Percentiles rank a stretch among this genome's conserved stretches.
Conservation (phyloP, 495 filamentous ascomycete genomes). For the Cenococcum geophilum region DNA sequence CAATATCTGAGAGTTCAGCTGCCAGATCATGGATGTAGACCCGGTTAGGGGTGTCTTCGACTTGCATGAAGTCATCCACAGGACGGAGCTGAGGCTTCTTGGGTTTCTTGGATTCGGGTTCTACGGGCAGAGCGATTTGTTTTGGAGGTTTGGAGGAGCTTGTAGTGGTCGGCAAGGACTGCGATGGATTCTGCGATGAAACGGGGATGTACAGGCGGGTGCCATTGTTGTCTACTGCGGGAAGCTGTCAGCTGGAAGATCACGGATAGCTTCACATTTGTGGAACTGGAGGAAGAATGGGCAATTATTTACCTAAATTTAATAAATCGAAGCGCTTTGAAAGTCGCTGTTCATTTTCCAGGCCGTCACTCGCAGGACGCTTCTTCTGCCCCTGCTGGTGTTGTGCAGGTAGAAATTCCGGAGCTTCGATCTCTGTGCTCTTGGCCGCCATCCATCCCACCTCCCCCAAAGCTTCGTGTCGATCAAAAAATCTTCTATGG, state of each 20-base stretch:
- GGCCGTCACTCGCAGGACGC: slow-evolving; percentile 21
- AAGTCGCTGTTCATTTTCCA: slow-evolving; percentile 47
- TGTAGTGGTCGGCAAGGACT: not conserved
- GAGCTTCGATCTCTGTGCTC: slow-evolving; percentile 27
- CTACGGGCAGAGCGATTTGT: slow-evolving; percentile 27
- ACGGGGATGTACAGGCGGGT: slow-evolving; percentile 31
- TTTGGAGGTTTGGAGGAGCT: slow-evolving; percentile 32
- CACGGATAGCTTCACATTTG: not conserved
- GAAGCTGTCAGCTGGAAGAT: not conserved
- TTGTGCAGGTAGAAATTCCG: slow-evolving; percentile 8
- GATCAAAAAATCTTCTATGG: not conserved
- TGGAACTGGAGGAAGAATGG: slow-evolving; percentile 41
- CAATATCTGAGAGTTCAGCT: slow-evolving; percentile 67
- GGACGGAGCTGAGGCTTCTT: not conserved
- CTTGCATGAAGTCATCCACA: slow-evolving; percentile 64
- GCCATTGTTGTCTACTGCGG: slow-evolving; percentile 25
- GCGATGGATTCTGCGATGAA: not conserved
- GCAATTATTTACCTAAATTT: slow-evolving; percentile 60
- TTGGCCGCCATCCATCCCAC: slow-evolving; percentile 26
- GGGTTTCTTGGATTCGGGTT: slow-evolving; percentile 2
- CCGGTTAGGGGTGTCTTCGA: slow-evolving; percentile 81
- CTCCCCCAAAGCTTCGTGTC: not conserved
- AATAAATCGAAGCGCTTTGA: slow-evolving; percentile 77
- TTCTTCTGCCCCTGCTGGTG: slow-evolving; percentile 28
- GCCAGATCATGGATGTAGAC: slow-evolving; percentile 90